Conservation (phyloP, 2,329 filamentous ascomycete genomes). For the Alternaria dauci region DNA sequence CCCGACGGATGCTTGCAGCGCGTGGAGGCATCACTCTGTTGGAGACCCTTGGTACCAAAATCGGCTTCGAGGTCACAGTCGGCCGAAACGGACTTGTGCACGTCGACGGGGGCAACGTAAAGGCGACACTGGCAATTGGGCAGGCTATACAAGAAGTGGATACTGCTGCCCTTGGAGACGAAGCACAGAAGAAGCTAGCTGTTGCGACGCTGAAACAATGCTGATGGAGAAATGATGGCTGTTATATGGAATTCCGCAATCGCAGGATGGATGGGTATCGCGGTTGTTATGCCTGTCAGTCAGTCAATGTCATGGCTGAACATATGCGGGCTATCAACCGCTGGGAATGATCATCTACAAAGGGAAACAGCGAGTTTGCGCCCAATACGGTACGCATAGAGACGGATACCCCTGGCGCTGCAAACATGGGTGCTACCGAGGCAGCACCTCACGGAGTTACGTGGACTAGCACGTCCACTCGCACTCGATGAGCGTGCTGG, state of each 20-base stretch:
- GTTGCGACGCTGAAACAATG: constrained; percentile 70
- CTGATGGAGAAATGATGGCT: constrained; percentile 25
- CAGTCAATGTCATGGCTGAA: neutral
- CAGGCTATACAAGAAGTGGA: constrained; percentile 82
- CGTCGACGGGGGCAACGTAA: constrained; percentile 81
- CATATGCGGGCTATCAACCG: neutral
- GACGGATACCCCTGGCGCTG: neutral
- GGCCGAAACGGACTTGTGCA: constrained; percentile 92
- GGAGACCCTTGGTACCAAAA: constrained; percentile 80
- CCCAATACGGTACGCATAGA: neutral
- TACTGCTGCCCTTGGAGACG: constrained; percentile 67
- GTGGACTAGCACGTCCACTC: neutral
- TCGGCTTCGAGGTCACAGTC: constrained; percentile 92
- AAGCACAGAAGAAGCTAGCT: constrained; percentile 75
- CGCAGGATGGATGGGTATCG: neutral
- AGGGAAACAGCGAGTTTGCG: neutral
- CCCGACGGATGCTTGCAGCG: constrained; percentile 75
- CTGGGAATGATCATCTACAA: neutral
- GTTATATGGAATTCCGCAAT: neutral
- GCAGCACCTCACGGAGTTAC: neutral
- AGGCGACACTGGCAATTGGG: constrained; percentile 79
- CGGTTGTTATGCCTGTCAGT: neutral
- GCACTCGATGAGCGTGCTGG: neutral
- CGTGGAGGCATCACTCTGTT: constrained; percentile 73
- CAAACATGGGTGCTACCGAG: neutral